Evolutionary conservation across 768 basidiomycete species (phyloP).

Genomic region (Hemileccinum impolitum): DNA sequence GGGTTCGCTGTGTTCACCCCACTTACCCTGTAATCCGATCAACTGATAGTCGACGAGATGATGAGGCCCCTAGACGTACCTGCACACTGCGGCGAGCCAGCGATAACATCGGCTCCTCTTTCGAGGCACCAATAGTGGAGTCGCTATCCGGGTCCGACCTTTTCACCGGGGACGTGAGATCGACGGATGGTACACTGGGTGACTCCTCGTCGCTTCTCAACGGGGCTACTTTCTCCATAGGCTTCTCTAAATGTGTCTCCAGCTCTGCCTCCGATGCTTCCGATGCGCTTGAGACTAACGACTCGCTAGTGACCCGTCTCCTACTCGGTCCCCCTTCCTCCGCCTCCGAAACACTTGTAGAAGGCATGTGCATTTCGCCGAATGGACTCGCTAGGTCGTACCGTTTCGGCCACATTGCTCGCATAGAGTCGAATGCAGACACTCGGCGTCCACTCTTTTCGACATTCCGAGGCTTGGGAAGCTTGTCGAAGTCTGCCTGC

Average conservation of each 20-base stretch:
- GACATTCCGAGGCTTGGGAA: conserved; percentile 65
- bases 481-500: conserved; percentile 88
- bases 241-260: conserved; percentile 24
- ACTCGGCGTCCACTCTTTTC: conserved; percentile 52
- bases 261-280: conserved; percentile 67
- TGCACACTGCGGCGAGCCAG: conserved; percentile 16
- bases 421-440: conserved; percentile 67
- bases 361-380: conserved; percentile 53
- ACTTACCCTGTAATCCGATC: conserved; percentile 17
- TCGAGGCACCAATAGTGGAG: conserved; percentile 71
- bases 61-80: conserved; percentile 24
- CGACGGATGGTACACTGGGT: conserved; percentile 4
- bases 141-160: conserved; percentile 77
- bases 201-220: conserved; percentile 18
- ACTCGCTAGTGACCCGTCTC: conserved; percentile 50
- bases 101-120: conserved; percentile 22
- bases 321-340: conserved; percentile 54
- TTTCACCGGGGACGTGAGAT: conserved; percentile 13
- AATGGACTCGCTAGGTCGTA: conserved; percentile 53
- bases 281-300: conserved; percentile 66
- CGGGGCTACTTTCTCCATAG: conserved; percentile 15
- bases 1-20: conserved; percentile 23
- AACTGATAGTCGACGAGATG: neutral
- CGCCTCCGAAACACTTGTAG: conserved; percentile 69
- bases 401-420: conserved; percentile 67